phyloP scores from a whole-genome alignment of 495 filamentous ascomycete species.

The Aspergillus homomorphus region DNA sequence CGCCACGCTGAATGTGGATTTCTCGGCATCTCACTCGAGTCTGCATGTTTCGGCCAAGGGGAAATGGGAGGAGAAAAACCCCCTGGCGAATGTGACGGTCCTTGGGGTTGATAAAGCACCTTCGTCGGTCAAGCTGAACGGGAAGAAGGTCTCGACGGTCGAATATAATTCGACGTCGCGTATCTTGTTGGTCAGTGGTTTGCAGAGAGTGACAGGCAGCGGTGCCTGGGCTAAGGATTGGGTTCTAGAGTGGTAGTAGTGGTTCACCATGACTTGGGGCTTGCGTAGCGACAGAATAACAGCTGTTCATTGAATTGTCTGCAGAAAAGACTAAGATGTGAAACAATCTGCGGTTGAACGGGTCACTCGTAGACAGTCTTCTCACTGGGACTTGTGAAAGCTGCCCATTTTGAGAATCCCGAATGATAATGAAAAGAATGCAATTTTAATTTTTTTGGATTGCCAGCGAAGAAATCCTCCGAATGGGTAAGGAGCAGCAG shows the following conservation, averaged over 20 bases:
- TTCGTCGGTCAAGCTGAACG: conserved; percentile 51
- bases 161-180: conserved; percentile 45
- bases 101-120: conserved; percentile 53
- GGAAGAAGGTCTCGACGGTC: conserved; percentile 42
- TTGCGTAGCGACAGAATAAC: background rate
- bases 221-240: conserved; percentile 59
- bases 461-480: too few relatives aligned
- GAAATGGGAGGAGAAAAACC: conserved; percentile 56
- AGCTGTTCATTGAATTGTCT: background rate
- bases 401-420: too few relatives aligned
- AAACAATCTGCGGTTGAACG: background rate
- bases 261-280: background rate
- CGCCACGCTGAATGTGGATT: conserved; percentile 56
- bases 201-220: conserved; percentile 45
- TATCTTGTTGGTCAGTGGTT: conserved; percentile 47
- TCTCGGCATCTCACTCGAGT: conserved; percentile 44
- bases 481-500: too few relatives aligned
- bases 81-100: conserved; percentile 63
- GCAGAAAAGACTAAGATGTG: background rate
- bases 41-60: conserved; percentile 51
- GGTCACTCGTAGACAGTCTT: background rate
- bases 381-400: background rate
- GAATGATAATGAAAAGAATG: too few relatives aligned
- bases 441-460: too few relatives aligned
- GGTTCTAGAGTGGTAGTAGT: conserved; percentile 53